These are phyloP conservation scores for Colletotrichum sp. DNA, from an alignment of 2,329 filamentous ascomycete species.

Conservation along the genomic window DNA sequence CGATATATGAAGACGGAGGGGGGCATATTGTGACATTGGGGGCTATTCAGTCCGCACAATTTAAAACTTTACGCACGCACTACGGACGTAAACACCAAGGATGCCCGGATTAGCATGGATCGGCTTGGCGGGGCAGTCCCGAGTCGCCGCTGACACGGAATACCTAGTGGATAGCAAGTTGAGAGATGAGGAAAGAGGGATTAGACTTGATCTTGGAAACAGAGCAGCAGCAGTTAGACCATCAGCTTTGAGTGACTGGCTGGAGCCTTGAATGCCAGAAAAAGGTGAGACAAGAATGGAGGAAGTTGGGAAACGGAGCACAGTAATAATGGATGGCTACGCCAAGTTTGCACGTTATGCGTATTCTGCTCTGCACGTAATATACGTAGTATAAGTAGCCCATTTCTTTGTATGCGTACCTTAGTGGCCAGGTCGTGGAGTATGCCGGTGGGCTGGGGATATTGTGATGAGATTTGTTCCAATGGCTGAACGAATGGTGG, in stretches of 20 bases:
- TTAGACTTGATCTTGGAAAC: not conserved
- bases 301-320: not conserved
- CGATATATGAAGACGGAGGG: not conserved
- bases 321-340: not conserved
- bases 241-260: not conserved
- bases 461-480: not conserved
- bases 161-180: not conserved
- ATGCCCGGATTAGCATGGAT: slow-evolving; percentile 3
- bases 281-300: not conserved
- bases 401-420: not conserved
- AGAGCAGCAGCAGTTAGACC: not conserved
- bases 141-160: not conserved
- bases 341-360: not conserved
- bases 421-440: not conserved
- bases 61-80: not conserved
- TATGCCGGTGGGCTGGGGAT: not conserved
- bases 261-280: not conserved
- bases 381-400: not conserved
- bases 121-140: not conserved
- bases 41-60: not conserved
- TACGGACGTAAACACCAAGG: slow-evolving; percentile 2
- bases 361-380: not conserved
- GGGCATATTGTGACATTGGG: not conserved
- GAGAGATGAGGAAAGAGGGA: slow-evolving; percentile 14
- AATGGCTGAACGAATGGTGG: not conserved